Conservation (phyloP, 2,329 filamentous ascomycete species). For the Cylindrodendrum hubeiense region DNA sequence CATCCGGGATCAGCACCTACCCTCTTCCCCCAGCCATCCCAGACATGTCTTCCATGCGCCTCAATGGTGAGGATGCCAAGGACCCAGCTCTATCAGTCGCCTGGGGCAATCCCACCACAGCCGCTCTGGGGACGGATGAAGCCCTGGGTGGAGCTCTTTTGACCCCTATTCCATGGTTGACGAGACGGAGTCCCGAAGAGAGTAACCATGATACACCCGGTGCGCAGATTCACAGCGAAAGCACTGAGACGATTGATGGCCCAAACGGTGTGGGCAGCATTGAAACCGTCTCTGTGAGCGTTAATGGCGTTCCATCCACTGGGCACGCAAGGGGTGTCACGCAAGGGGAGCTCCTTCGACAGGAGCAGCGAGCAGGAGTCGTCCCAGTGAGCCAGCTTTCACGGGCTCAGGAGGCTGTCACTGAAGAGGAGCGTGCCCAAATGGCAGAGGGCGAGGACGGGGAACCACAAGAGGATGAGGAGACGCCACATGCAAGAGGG, state of each 20-base stretch:
- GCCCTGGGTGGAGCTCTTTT: conserved; percentile 89
- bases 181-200: conserved; percentile 52
- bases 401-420: conserved; percentile 52
- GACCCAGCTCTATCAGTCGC: conserved; percentile 55
- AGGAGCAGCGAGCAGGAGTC: conserved; percentile 86
- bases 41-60: conserved; percentile 66
- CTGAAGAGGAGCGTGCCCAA: conserved; percentile 44
- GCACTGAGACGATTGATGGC: conserved; percentile 83
- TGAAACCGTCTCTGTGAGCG: conserved; percentile 82
- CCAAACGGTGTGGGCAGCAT: conserved; percentile 83
- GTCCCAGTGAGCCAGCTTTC: conserved; percentile 75
- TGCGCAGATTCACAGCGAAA: conserved; percentile 73
- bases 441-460: conserved; percentile 47
- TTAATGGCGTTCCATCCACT: conserved; percentile 75
- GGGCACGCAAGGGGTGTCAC: conserved; percentile 71
- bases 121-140: conserved; percentile 83
- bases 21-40: conserved; percentile 79
- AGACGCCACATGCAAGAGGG: conserved; percentile 84
- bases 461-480: conserved; percentile 59
- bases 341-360: conserved; percentile 86
- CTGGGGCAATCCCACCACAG: conserved; percentile 62
- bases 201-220: conserved; percentile 46
- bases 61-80: conserved; percentile 71
- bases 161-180: conserved; percentile 94
- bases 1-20: conserved; percentile 83